Conservation (phyloP, 257 asterid species). For the Lycium ferocissimum region DNA sequence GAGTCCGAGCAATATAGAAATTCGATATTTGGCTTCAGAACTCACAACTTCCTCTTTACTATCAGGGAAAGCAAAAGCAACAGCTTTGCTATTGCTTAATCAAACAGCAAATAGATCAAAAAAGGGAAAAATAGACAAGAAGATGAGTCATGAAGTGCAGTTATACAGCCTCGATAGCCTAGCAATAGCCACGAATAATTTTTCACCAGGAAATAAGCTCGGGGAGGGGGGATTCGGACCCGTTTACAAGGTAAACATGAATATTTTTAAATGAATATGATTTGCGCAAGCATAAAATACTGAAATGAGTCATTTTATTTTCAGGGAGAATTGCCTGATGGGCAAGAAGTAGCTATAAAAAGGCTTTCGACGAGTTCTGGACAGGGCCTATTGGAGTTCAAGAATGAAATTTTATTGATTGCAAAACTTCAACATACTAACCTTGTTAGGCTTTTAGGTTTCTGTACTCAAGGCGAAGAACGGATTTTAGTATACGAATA, state of each 20-base stretch:
- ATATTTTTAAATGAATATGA: not conserved
- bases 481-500: constrained; percentile 23
- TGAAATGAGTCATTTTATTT: not conserved
- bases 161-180: constrained; percentile 17
- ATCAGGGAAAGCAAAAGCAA: constrained; percentile 27
- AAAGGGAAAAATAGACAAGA: constrained; percentile 25
- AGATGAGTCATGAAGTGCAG: constrained; percentile 31
- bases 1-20: not conserved
- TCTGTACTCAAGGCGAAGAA: constrained; percentile 28
- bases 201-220: constrained; percentile 24
- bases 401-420: constrained; percentile 32
- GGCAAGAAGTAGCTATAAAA: constrained; percentile 33
- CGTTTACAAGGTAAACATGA: constrained; percentile 25
- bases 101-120: not conserved
- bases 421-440: constrained; percentile 32
- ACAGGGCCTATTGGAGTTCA: constrained; percentile 32
- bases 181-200: constrained; percentile 15
- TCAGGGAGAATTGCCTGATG: constrained; percentile 29
- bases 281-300: not conserved
- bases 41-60: not conserved
- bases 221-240: constrained; percentile 32
- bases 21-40: not conserved
- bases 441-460: constrained; percentile 35
- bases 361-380: constrained; percentile 26
- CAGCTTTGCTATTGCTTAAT: constrained; percentile 18